Percentiles rank a stretch among this genome's conserved stretches.
phyloP scores from a whole-genome alignment of 1,139 yeast species.

The Taphrina populina region DNA sequence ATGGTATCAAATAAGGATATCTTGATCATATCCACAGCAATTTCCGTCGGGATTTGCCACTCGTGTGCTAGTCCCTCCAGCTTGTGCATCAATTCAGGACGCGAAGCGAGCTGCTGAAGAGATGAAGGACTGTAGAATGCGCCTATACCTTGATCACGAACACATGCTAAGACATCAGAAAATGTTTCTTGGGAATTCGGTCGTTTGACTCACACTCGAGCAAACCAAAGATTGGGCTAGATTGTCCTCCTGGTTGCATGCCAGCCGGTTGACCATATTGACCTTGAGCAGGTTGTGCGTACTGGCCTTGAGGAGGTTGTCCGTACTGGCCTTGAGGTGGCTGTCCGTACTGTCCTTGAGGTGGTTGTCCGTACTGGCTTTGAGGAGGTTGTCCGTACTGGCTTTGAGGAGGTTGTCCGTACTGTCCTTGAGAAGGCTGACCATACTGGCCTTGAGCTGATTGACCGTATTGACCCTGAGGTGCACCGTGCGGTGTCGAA shows the following conservation, averaged over 20 bases:
- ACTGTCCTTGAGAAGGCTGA: slow-evolving; percentile 39
- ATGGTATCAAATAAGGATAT: slow-evolving; percentile 45
- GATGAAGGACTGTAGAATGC: slow-evolving; percentile 45
- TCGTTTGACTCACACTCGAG: slow-evolving; percentile 28
- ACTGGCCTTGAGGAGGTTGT: slow-evolving; percentile 31
- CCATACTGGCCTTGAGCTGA: slow-evolving; percentile 30
- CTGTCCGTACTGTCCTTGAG: slow-evolving; percentile 42
- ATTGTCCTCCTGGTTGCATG: slow-evolving; percentile 33
- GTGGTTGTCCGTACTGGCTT: slow-evolving; percentile 15
- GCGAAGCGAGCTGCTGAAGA: slow-evolving; percentile 43
- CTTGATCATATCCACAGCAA: slow-evolving; percentile 44
- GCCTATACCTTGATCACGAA: slow-evolving; percentile 43
- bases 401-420: slow-evolving; percentile 43
- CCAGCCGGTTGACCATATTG: slow-evolving; percentile 17
- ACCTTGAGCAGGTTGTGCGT: slow-evolving; percentile 19
- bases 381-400: slow-evolving; percentile 28
- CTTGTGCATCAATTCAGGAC: slow-evolving; percentile 40
- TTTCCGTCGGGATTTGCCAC: slow-evolving; percentile 44
- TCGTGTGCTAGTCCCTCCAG: slow-evolving; percentile 40
- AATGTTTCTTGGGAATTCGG: slow-evolving; percentile 33
- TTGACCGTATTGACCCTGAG: not conserved
- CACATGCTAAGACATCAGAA: slow-evolving; percentile 41
- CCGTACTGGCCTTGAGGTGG: slow-evolving; percentile 40
- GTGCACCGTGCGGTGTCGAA: slow-evolving; percentile 11
- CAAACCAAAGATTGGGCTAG: slow-evolving; percentile 27